phyloP scores from a whole-genome alignment of 306 rosid genomes.

The Cucurbita ficifolia region DNA sequence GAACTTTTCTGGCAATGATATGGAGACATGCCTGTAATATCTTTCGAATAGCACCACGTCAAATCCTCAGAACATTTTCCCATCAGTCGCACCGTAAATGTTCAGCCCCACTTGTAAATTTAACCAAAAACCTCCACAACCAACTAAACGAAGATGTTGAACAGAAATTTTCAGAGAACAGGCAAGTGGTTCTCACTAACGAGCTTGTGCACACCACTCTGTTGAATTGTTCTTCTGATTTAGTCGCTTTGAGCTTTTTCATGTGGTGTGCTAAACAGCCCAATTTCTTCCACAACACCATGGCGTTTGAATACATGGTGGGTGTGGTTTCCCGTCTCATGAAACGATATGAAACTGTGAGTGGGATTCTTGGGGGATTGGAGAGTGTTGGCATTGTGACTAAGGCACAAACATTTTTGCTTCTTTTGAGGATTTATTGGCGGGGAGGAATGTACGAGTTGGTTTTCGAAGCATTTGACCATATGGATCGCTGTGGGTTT shows the following conservation, averaged over 20 bases:
- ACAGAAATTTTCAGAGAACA: background rate
- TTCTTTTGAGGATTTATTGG: conserved; percentile 37
- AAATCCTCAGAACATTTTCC: conserved; percentile 4
- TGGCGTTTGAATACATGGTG: conserved; percentile 22
- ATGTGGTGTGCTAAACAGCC: conserved; percentile 34
- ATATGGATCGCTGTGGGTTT: conserved; percentile 27
- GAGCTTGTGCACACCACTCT: conserved; percentile 20
- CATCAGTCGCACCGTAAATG: conserved; percentile 1
- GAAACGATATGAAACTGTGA: conserved; percentile 19
- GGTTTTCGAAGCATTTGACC: conserved; percentile 28
- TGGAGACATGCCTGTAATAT: conserved; percentile 16
- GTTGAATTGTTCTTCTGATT: conserved; percentile 34
- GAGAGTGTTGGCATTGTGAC: conserved; percentile 27
- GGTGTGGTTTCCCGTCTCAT: conserved; percentile 21
- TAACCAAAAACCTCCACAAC: conserved; percentile 2
- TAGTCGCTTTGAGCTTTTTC: conserved; percentile 38
- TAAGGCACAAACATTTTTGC: conserved; percentile 34
- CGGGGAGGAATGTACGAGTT: conserved; percentile 29
- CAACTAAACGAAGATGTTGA: background rate
- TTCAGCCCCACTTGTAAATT: background rate
- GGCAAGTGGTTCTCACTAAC: conserved; percentile 13
- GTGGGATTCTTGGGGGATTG: conserved; percentile 20
- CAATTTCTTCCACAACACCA: conserved; percentile 15
- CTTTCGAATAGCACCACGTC: conserved; percentile 1
- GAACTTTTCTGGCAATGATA: background rate